Base-by-base conservation (phyloP, 2,329 filamentous ascomycete species). In the Aspergillus amoenus region DNA sequence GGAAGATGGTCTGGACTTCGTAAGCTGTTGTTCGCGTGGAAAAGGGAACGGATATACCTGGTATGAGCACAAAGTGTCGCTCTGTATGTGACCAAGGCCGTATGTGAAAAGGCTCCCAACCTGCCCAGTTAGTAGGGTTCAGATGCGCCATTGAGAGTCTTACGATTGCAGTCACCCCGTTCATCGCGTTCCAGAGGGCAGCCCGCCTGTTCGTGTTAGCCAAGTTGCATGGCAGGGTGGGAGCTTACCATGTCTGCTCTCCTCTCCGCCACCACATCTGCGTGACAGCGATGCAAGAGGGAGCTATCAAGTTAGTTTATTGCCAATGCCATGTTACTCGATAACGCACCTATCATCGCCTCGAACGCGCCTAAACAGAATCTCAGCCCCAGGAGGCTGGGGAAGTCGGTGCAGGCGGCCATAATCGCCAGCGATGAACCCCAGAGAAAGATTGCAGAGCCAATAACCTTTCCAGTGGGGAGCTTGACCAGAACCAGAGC, bases 201-300 rank as follows among this genome's bases (percentile, higher is more conserved):
- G 83, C 81, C 3, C 84, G 15, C 51, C 50, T 52, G 7, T 37
- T 4, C 0, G 21, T 30, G 27, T 30, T 30, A 30, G 27, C 27
- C 27, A 11, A 30, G 9, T 30, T 30, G 27, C 27, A 9, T 30
- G 9, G 27, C 9, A 11, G 27, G 27, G 27, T 11, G 27, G 8
- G 9, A 3, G 3, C 27, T 11, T 52, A 73, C 49, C 82, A 68
- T 0, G 84, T 84, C 67, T 87, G 84, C 62, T 87, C 84, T 56
- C 78, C 76, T 51, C 83, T 77, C 42, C 82, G 78, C 76, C 82
- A 87, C 84, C 84, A 87, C 81, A 85, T 85, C 54, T 82, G 79
- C 1, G 83, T 84, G 34, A 85, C 82, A 17, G 82, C 81, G 15
- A 84, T 75, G 61, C 84, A 85, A 18, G 79, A 79, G 0, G 83